phyloP scores from a whole-genome alignment of 1,139 yeast species.

The Yarrowia galli region DNA sequence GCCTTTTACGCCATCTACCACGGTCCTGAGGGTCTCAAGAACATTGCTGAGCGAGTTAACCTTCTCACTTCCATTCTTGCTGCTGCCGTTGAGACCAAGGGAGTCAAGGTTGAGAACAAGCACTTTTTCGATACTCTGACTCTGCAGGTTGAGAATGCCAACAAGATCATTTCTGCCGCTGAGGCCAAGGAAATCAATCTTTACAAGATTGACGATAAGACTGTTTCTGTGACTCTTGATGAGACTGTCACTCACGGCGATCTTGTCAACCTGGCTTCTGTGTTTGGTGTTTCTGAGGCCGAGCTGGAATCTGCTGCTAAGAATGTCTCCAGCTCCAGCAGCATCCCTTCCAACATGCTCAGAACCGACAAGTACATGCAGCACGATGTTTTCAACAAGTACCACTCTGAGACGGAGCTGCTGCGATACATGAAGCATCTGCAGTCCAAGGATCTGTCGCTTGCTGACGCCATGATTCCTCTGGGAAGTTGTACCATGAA shows the following conservation, averaged over 20 bases:
- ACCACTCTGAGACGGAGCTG: slow-evolving; percentile 95
- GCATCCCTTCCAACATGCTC: slow-evolving; percentile 60
- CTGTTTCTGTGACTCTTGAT: slow-evolving; percentile 80
- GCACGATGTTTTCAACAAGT: slow-evolving; percentile 74
- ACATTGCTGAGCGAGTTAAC: slow-evolving; percentile 79
- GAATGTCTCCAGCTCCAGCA: slow-evolving; percentile 40
- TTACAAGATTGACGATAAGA: slow-evolving; percentile 67
- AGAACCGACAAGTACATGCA: slow-evolving; percentile 61
- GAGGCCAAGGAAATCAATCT: slow-evolving; percentile 72
- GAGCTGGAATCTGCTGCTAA: slow-evolving; percentile 33
- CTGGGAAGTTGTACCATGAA: slow-evolving; percentile 99
- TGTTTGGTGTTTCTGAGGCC: slow-evolving; percentile 53
- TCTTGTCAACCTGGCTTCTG: slow-evolving; percentile 60
- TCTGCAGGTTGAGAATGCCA: slow-evolving; percentile 63
- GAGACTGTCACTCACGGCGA: slow-evolving; percentile 80
- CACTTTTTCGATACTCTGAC: slow-evolving; percentile 91
- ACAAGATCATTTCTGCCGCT: slow-evolving; percentile 67
- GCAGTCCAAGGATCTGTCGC: slow-evolving; percentile 87
- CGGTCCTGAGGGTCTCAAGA: slow-evolving; percentile 87
- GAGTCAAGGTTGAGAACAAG: slow-evolving; percentile 57
- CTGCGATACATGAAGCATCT: slow-evolving; percentile 85
- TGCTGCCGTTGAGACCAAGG: slow-evolving; percentile 53
- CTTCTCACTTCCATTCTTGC: slow-evolving; percentile 80
- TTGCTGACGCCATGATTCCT: slow-evolving; percentile 97
- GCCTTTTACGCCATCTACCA: slow-evolving; percentile 97